These are phyloP conservation scores for Naegleria gruberi DNA, from an alignment of 208 protist species.

Conservation along the genomic window DNA sequence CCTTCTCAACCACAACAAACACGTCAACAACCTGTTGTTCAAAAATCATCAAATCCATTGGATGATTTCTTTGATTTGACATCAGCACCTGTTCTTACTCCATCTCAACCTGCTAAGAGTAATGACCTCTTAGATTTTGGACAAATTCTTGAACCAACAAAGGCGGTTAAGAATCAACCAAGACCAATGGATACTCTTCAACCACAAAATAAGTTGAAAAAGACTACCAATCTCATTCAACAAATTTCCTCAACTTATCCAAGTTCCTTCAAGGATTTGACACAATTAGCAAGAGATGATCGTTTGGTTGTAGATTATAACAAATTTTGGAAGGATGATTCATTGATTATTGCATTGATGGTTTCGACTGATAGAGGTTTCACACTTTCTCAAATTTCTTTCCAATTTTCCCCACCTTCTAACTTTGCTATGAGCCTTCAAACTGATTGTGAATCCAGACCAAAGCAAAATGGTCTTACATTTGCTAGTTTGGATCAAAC, in stretches of 20 bases:
- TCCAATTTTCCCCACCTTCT: neutral
- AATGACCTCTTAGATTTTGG: neutral
- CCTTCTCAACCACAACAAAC: neutral
- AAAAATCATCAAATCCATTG: neutral
- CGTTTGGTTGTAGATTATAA: neutral
- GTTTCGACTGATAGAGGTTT: neutral
- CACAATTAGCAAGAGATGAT: neutral
- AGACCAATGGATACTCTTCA: neutral
- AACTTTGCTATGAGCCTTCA: neutral
- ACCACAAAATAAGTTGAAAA: neutral
- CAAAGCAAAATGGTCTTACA: neutral
- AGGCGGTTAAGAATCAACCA: neutral
- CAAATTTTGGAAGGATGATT: constrained; percentile 1
- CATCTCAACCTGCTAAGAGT: neutral
- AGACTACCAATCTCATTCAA: neutral
- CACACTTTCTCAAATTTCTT: neutral
- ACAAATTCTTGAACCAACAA: neutral
- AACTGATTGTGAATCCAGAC: neutral
- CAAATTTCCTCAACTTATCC: neutral
- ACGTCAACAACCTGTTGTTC: too few relatives aligned
- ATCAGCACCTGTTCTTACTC: neutral
- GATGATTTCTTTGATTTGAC: neutral
- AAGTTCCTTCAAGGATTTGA: neutral
- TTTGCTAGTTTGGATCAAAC: neutral
- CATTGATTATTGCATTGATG: neutral